Evolutionary conservation across 192 early-diverging fungal species (phyloP).

Genomic region (Coemansia sp.): DNA sequence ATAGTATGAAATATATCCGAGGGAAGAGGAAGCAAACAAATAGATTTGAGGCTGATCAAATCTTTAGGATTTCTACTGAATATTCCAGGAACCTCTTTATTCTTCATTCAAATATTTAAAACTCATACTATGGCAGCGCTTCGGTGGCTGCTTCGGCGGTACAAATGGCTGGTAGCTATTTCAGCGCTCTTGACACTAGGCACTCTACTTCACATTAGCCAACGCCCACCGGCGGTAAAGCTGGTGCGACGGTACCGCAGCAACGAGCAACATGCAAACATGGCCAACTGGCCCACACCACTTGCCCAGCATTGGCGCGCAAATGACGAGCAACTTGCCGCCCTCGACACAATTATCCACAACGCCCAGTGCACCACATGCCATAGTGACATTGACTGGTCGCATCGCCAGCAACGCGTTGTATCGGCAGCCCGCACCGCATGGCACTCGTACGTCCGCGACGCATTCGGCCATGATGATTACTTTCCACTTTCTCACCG

Average conservation of each 20-base stretch:
- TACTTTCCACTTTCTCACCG: constrained; percentile 69
- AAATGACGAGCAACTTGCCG: constrained; percentile 15
- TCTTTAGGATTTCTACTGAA: too few species aligned
- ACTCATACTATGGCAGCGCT: background rate
- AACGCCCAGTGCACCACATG: background rate
- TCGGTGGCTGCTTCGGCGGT: background rate
- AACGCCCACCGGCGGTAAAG: background rate
- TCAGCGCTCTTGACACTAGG: background rate
- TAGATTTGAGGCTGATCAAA: too few species aligned
- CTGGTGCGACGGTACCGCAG: background rate
- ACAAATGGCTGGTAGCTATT: background rate
- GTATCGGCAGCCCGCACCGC: constrained; percentile 69
- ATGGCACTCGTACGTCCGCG: constrained; percentile 77
- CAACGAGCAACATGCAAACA: background rate
- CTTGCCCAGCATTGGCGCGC: constrained; percentile 29
- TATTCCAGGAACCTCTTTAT: too few species aligned
- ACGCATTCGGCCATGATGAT: constrained; percentile 86
- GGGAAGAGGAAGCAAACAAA: too few species aligned
- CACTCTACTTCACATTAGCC: background rate
- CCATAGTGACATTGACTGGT: constrained; percentile 28
- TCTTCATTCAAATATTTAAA: background rate
- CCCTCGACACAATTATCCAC: constrained; percentile 26
- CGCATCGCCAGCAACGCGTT: constrained; percentile 58
- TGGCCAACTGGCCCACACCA: background rate
- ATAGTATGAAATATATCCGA: too few species aligned